A percentile compares a stretch with the other conserved stretches of the same genome.
Conservation (phyloP, 2,329 filamentous ascomycete species). For the Scytalidium sp. region DNA sequence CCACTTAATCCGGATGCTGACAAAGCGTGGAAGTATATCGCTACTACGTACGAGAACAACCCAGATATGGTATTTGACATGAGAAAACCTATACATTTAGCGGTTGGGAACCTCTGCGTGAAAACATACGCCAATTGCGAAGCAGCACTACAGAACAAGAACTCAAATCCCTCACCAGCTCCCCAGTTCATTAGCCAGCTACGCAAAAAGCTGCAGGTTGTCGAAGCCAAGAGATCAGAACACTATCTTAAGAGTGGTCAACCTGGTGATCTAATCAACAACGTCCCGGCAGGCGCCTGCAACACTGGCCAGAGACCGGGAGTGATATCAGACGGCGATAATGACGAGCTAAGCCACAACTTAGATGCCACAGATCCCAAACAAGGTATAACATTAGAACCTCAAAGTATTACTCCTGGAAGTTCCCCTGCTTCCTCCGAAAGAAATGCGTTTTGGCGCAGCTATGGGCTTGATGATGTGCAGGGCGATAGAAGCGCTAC, state of each 20-base stretch:
- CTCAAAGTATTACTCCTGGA: background rate
- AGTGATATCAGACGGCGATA: too few species aligned
- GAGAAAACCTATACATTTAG: slow-evolving; percentile 26
- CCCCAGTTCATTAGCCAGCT: slow-evolving; percentile 20
- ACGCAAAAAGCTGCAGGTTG: slow-evolving; percentile 17
- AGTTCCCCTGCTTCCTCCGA: background rate
- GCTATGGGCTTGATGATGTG: slow-evolving; percentile 1
- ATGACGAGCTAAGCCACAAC: too few species aligned
- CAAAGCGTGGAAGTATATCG: slow-evolving; percentile 32
- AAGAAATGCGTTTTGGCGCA: slow-evolving; percentile 5
- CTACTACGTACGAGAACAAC: slow-evolving; percentile 31
- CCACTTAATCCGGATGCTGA: slow-evolving; percentile 25
- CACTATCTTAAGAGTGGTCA: slow-evolving; percentile 1
- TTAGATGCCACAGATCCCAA: too few species aligned
- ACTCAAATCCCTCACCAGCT: slow-evolving; percentile 1
- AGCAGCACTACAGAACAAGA: slow-evolving; percentile 12
- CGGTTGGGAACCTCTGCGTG: slow-evolving; percentile 30
- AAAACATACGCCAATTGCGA: slow-evolving; percentile 25
- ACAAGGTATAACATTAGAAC: too few species aligned
- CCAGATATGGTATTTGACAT: slow-evolving; percentile 20
- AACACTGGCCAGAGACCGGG: too few species aligned
- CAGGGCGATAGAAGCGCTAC: too few species aligned
- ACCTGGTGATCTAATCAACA: too few species aligned
- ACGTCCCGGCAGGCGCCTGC: too few species aligned
- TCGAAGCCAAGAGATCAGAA: slow-evolving; percentile 14